These are phyloP conservation scores for Neoscytalidium dimidiatum DNA, from an alignment of 2,329 filamentous ascomycete species.

Conservation along the genomic window DNA sequence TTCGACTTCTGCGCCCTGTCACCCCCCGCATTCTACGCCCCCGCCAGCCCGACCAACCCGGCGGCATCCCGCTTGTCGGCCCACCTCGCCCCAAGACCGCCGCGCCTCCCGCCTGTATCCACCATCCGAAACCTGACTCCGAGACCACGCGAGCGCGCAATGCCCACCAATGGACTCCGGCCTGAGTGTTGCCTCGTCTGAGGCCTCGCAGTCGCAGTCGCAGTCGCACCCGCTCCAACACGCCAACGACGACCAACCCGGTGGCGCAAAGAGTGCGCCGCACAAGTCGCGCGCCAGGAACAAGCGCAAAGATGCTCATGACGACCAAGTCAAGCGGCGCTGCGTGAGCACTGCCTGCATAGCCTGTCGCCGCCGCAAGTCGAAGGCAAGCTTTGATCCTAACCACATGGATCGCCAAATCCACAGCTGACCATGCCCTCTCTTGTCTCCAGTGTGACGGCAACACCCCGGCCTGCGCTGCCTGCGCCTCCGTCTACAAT, in stretches of 20 bases:
- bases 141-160: conserved; percentile 9
- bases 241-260: neutral
- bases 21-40: neutral
- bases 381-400: conserved; percentile 34
- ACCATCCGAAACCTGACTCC: neutral
- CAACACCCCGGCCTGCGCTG: conserved; percentile 85
- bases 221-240: neutral
- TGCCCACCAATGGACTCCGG: conserved; percentile 20
- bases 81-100: neutral
- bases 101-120: neutral
- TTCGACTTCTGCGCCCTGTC: neutral
- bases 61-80: no score
- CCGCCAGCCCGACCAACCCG: neutral
- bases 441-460: conserved; percentile 69
- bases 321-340: conserved; percentile 45
- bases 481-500: conserved; percentile 91
- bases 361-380: conserved; percentile 43
- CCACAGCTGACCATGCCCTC: conserved; percentile 5
- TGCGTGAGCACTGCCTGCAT: conserved; percentile 44
- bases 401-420: conserved; percentile 21
- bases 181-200: conserved; percentile 25
- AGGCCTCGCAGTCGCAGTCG: neutral
- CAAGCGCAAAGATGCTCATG: conserved; percentile 35
- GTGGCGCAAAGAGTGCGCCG: neutral
- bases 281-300: conserved; percentile 35